Conservation (phyloP, 306 rosid species). For the Sicyos baderoa region DNA sequence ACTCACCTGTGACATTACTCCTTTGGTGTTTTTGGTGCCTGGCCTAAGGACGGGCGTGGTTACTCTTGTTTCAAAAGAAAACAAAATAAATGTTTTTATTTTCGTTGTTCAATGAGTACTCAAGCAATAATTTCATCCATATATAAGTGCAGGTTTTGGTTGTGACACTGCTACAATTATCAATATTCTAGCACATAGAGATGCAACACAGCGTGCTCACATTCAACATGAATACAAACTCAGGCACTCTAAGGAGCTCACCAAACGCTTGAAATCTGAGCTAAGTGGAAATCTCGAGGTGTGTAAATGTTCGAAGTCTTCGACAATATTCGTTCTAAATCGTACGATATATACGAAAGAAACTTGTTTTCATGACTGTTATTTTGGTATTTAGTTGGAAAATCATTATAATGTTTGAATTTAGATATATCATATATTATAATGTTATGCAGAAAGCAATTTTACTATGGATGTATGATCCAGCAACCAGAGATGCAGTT, state of each 20-base stretch:
- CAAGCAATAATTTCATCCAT: neutral
- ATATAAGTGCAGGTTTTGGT: constrained; percentile 44
- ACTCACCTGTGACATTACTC: too few relatives aligned
- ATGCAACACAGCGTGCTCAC: constrained; percentile 53
- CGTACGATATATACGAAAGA: too few relatives aligned
- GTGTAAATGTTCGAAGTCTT: neutral
- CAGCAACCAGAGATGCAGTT: constrained; percentile 53
- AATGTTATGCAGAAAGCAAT: constrained; percentile 40
- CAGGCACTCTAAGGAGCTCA: constrained; percentile 44
- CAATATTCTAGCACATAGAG: constrained; percentile 61
- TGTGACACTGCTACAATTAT: constrained; percentile 60
- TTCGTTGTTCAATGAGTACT: too few relatives aligned
- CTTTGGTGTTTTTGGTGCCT: too few relatives aligned
- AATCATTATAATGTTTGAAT: too few relatives aligned
- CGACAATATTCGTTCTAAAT: neutral
- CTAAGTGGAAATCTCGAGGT: constrained; percentile 69
- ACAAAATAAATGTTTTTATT: too few relatives aligned
- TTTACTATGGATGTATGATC: constrained; percentile 73
- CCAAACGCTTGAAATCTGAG: constrained; percentile 53
- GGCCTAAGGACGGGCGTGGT: too few relatives aligned
- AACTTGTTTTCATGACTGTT: too few relatives aligned
- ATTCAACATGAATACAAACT: constrained; percentile 56
- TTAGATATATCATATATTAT: too few relatives aligned
- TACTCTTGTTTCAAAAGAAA: too few relatives aligned
- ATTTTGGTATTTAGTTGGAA: too few relatives aligned